A percentile compares a stretch with the other conserved stretches of the same genome.
Evolutionary conservation across 2,329 filamentous ascomycete species (phyloP).

Genomic region (Fusarium vanettenii): DNA sequence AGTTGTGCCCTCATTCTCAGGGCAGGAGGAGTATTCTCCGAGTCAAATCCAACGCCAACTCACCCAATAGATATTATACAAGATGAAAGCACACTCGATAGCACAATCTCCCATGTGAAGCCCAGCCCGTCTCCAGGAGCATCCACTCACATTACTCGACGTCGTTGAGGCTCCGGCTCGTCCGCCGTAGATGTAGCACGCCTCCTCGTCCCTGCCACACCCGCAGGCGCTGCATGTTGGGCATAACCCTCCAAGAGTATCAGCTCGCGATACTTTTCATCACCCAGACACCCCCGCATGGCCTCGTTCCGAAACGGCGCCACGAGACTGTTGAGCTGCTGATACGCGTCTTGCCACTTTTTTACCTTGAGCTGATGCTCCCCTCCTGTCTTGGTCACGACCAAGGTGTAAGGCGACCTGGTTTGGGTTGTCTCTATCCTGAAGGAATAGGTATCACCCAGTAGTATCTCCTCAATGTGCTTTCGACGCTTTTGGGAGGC

Average conservation of each 20-base stretch:
- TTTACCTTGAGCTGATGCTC: background rate
- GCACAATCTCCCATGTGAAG: background rate
- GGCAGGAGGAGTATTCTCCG: background rate
- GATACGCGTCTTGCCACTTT: background rate
- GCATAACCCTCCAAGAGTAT: conserved; percentile 3
- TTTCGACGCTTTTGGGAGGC: background rate
- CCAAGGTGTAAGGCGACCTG: background rate
- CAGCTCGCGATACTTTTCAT: conserved; percentile 11
- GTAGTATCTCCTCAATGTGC: conserved; percentile 1
- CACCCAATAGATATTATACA: background rate
- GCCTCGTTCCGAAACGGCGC: background rate
- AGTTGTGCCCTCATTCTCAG: background rate
- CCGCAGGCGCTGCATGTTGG: background rate
- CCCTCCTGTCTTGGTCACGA: background rate
- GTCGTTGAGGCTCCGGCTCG: background rate
- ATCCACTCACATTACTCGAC: background rate
- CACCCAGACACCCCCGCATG: conserved; percentile 5
- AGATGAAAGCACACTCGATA: background rate
- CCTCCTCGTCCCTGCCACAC: conserved; percentile 5
- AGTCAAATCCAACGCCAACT: background rate
- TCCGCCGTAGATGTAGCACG: background rate
- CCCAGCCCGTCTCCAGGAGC: background rate
- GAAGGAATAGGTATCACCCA: background rate
- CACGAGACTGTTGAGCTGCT: background rate
- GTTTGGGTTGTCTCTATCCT: background rate